Percentiles rank a stretch among this genome's conserved stretches.
Evolutionary conservation across 768 basidiomycete species (phyloP).

Genomic region (Phanerochaete sordida): DNA sequence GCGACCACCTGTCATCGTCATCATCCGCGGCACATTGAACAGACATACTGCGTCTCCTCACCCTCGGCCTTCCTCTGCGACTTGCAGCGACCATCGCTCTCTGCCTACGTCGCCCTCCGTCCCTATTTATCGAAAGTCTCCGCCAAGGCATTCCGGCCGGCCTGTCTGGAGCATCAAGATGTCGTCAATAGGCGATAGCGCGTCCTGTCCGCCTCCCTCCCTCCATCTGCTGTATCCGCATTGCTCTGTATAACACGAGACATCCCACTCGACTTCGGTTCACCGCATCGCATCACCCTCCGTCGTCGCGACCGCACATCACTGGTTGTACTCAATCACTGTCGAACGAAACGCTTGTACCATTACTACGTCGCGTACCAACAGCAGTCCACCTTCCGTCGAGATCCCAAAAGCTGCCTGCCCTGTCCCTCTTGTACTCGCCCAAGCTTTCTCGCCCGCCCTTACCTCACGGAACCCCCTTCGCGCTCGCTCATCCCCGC

Average conservation of each 20-base stretch:
- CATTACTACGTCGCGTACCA: conserved; percentile 5
- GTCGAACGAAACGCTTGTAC: conserved; percentile 2
- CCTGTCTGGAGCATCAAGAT: conserved; percentile 1
- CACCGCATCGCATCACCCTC: neutral
- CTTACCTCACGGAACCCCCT: neutral
- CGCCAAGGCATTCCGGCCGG: neutral
- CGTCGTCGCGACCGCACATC: neutral
- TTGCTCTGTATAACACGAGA: neutral
- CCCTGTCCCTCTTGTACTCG: neutral
- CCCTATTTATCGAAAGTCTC: conserved; percentile 2
- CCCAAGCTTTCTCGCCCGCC: neutral
- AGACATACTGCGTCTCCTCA: neutral
- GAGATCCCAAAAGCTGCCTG: conserved; percentile 4
- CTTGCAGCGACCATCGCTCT: neutral
- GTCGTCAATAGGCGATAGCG: neutral
- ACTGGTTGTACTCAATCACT: conserved; percentile 1
- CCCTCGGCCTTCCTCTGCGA: neutral
- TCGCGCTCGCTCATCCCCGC: neutral
- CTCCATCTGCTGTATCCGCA: neutral
- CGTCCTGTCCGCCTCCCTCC: neutral
- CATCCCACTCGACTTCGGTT: neutral
- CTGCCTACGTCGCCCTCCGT: neutral
- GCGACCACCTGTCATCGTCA: neutral
- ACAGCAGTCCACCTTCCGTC: neutral
- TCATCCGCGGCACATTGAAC: neutral